Evolutionary conservation across 2,329 filamentous ascomycete species (phyloP), one percentile per base, ranked within the genome.

Genomic region (Aspergillus melleus): DNA sequence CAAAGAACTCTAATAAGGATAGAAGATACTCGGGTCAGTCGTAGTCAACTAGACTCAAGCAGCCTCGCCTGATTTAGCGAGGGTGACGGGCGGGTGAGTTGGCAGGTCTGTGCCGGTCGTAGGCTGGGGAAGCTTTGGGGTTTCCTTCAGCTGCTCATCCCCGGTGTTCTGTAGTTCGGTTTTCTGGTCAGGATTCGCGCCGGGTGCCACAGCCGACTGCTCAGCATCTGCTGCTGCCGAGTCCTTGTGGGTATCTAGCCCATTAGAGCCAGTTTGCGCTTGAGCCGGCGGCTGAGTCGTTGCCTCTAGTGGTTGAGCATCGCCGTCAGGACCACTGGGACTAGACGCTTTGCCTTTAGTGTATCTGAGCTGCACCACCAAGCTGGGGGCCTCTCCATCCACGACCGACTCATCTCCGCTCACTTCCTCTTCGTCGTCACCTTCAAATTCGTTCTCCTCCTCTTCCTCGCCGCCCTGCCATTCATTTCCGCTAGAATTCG

Each of bases 391-490:
- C 56, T 86, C 85, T 5, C 74, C 75, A 39, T 76, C 73, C 22
- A 72, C 72, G 44, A 87, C 84, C n/a, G 74, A 73, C 32, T 75
- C 78, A 59, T 75, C 74, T 19, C 75, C 77, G 55, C 75, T 79
- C 49, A 72, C 69, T 52, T 76, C 73, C 5, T 77, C 77, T 60
- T 80, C 79, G 50, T 77, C 75, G 32, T 81, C 79, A 24, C 77
- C 78, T 55, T 90, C 88, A 6, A 88, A 88, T 26, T 88, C 86
- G 26, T 83, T 85, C 57, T 91, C 85, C 42, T 89, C 87, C 59
- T 90, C 89, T 59, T 92, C 90, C 57, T 90, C 90, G 11, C 88
- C 90, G 54, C 89, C 88, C 49, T 92, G 88, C 71, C 87, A 91
- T 64, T 91, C 89, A 61, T 87, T 88, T 20, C 77, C 83, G 59